Percentiles rank a stretch among this genome's conserved stretches.
Evolutionary conservation across 306 rosid genomes (phyloP).

Genomic region (Adenanthera pavonina): DNA sequence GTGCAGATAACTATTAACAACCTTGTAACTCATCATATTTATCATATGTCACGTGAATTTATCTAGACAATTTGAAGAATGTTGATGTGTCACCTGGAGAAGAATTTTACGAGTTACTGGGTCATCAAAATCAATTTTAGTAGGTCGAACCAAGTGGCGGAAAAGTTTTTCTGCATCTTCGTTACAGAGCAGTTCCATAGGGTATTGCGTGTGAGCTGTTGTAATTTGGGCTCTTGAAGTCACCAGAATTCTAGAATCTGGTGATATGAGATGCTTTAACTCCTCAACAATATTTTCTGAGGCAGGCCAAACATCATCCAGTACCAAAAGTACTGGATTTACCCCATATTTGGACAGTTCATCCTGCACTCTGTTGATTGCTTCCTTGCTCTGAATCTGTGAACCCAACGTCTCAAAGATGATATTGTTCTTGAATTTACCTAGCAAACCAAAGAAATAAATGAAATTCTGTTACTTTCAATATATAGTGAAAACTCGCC

Average conservation of each 20-base stretch:
- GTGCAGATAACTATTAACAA: too few relatives aligned
- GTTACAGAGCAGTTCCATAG: neutral
- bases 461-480: too few relatives aligned
- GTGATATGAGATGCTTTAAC: neutral
- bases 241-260: neutral
- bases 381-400: neutral
- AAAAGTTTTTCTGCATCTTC: conserved; percentile 9
- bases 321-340: neutral
- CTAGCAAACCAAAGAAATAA: neutral
- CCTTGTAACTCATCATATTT: too few relatives aligned
- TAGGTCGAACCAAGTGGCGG: neutral
- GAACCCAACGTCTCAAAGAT: neutral
- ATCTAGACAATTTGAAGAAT: too few relatives aligned
- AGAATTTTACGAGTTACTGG: neutral
- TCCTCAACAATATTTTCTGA: neutral
- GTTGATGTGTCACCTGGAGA: neutral
- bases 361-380: neutral
- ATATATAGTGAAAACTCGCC: too few relatives aligned
- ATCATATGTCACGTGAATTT: too few relatives aligned
- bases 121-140: neutral
- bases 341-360: neutral
- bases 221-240: conserved; percentile 3
- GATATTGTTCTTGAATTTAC: neutral
- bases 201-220: neutral
- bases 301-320: neutral